Conservation (phyloP, 2,329 filamentous ascomycete species). For the Polytolypa hystricis region DNA sequence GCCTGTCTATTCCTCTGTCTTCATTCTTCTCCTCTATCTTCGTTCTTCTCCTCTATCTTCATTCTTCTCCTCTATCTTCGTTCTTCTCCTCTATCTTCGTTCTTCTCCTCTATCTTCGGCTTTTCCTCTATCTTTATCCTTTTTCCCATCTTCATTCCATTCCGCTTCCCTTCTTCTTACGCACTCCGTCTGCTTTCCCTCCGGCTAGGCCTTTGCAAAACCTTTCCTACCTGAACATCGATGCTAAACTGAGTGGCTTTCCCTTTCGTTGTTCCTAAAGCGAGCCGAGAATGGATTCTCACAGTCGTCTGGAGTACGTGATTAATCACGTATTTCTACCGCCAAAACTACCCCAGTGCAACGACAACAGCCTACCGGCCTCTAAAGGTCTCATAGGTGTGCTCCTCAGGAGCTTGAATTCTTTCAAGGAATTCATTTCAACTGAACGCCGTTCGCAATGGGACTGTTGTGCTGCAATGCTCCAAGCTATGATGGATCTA, state of each 20-base stretch:
- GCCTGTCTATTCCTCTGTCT: not conserved
- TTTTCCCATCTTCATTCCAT: not conserved
- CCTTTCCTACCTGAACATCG: too few species aligned
- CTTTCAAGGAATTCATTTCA: constrained; percentile 11
- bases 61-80: not conserved
- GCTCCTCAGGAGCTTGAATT: constrained; percentile 12
- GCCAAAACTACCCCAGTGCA: constrained; percentile 34
- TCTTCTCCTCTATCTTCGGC: not conserved
- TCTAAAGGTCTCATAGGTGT: constrained; percentile 17
- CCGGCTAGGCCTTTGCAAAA: too few species aligned
- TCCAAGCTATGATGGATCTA: constrained; percentile 7
- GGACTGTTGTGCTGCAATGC: constrained; percentile 8
- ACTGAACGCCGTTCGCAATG: constrained; percentile 5
- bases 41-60: not conserved
- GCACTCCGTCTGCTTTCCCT: too few species aligned
- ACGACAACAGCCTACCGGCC: constrained; percentile 19
- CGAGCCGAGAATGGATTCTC: not conserved
- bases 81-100: not conserved
- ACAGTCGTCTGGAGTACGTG: constrained; percentile 19
- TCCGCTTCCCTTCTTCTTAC: not conserved
- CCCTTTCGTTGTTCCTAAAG: not conserved
- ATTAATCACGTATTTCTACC: constrained; percentile 41
- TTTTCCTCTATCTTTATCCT: not conserved
- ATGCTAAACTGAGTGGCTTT: too few species aligned
- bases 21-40: not conserved